Evolutionary conservation across 495 filamentous ascomycete species (phyloP), one percentile per base, ranked within the genome.

Genomic region (Xanthoparmelia taractica): DNA sequence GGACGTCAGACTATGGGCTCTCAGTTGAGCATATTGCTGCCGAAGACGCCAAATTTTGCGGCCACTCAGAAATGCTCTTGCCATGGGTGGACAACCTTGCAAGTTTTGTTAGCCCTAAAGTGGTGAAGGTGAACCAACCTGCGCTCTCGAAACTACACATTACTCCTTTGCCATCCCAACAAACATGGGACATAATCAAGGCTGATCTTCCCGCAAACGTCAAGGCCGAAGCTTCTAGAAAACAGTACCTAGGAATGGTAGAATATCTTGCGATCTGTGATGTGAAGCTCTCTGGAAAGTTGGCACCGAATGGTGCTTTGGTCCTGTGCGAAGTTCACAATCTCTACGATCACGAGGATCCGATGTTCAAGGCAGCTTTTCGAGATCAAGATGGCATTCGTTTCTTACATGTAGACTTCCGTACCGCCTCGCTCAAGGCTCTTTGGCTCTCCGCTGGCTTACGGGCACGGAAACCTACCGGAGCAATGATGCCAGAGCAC

Each of bases 401-500:
- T 5, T 50, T 50, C 25, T 7, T 50, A 18, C 47, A 50, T 29
- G 1, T 12, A 2, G 31, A 52, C 11, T 50, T 65, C 5, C 66
- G 59, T 2, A 23, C 8, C 41, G 11, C 47, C 25, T 11, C 8
- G 29, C n/a, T 55, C 20, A 38, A 29, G 27, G 13, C 0, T n/a
- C 60, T 47, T 37, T 65, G 66, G 52, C 18, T 66, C 10, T 23
- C 17, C 1, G 40, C 23, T 4, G 64, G 64, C 7, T 17, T 68
- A 4, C 59, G 57, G 23, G 34, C 60, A 15, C 25, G 29, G 27
- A 31, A 33, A 36, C 7, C 27, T 0, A 27, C 25, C 1, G 20
- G 29, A 13, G 38, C 20, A 1, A 48, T 66, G 27, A 17, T 8
- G 2, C 18, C 18, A 12, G 20, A 63, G 0, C 36, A 68, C n/a